phyloP scores from a whole-genome alignment of 2,329 filamentous ascomycete genomes.

The Nothopassalora personata region DNA sequence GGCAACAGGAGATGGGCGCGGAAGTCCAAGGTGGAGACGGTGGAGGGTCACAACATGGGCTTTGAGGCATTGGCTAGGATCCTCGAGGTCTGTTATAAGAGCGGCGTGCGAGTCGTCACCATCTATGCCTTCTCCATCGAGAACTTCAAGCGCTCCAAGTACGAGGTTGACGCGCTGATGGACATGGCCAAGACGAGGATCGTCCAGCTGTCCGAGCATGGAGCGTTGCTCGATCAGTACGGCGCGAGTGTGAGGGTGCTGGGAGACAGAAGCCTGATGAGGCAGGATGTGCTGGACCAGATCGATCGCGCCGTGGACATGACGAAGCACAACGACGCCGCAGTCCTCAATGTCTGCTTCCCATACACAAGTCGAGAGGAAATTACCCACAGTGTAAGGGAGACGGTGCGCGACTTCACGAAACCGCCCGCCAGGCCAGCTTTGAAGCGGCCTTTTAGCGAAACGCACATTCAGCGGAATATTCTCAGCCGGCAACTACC shows the following conservation, averaged over 20 bases:
- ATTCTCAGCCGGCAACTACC: slow-evolving; percentile 54
- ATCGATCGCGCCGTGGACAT: slow-evolving; percentile 80
- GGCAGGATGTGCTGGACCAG: slow-evolving; percentile 79
- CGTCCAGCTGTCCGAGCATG: slow-evolving; percentile 84
- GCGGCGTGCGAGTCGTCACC: slow-evolving; percentile 91
- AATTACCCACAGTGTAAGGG: slow-evolving; percentile 82
- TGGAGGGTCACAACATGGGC: slow-evolving; percentile 91
- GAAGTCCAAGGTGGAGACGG: slow-evolving; percentile 86
- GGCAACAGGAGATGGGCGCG: slow-evolving; percentile 91
- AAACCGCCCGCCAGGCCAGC: slow-evolving; percentile 47
- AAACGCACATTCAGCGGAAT: slow-evolving; percentile 79
- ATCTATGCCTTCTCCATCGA: slow-evolving; percentile 99
- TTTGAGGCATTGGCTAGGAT: slow-evolving; percentile 94
- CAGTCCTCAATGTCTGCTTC: slow-evolving; percentile 89
- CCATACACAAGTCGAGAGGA: slow-evolving; percentile 95
- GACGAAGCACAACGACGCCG: slow-evolving; percentile 76
- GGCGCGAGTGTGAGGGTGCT: slow-evolving; percentile 81
- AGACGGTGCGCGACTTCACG: slow-evolving; percentile 82
- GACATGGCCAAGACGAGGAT: slow-evolving; percentile 95
- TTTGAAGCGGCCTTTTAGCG: slow-evolving; percentile 68
- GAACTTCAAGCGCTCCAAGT: slow-evolving; percentile 95
- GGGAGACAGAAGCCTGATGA: slow-evolving; percentile 77
- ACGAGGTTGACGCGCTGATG: slow-evolving; percentile 96
- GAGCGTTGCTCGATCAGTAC: slow-evolving; percentile 86
- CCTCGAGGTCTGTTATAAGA: slow-evolving; percentile 96